Evolutionary conservation across 495 filamentous ascomycete species (phyloP).

Genomic region (Cladorrhinum samala): DNA sequence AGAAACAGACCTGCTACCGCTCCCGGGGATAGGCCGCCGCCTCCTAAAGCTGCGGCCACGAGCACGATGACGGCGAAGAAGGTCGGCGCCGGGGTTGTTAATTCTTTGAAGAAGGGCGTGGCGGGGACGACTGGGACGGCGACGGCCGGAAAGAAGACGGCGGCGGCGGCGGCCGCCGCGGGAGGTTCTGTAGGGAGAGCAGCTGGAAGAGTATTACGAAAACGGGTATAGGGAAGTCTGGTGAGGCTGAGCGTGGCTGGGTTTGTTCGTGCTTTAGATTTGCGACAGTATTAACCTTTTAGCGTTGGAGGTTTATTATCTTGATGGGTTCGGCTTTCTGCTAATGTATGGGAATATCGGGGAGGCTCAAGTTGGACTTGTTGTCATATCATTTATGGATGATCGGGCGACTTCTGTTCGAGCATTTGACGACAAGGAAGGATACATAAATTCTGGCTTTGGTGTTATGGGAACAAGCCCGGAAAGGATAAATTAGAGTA

Average conservation of each 20-base stretch:
- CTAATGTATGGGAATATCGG: too few relatives aligned
- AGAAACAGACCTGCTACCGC: slow-evolving; percentile 39
- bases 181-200: background rate
- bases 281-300: too few relatives aligned
- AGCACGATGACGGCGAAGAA: slow-evolving; percentile 20
- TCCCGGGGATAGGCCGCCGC: slow-evolving; percentile 15
- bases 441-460: too few relatives aligned
- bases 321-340: too few relatives aligned
- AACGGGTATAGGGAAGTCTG: slow-evolving; percentile 30
- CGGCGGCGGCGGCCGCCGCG: slow-evolving; percentile 32
- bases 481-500: too few relatives aligned
- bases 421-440: background rate
- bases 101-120: slow-evolving; percentile 37
- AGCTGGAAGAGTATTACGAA: slow-evolving; percentile 43
- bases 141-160: slow-evolving; percentile 23
- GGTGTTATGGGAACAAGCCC: background rate
- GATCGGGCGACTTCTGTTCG: too few relatives aligned
- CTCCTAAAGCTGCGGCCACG: slow-evolving; percentile 21
- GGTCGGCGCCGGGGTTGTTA: slow-evolving; percentile 31
- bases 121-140: slow-evolving; percentile 23
- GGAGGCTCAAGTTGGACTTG: too few relatives aligned
- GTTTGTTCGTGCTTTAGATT: background rate
- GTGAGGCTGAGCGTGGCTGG: background rate
- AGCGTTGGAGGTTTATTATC: too few relatives aligned
- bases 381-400: too few relatives aligned